Conservation (phyloP, 2,329 filamentous ascomycete genomes). For the Aquanectria penicillioides region DNA sequence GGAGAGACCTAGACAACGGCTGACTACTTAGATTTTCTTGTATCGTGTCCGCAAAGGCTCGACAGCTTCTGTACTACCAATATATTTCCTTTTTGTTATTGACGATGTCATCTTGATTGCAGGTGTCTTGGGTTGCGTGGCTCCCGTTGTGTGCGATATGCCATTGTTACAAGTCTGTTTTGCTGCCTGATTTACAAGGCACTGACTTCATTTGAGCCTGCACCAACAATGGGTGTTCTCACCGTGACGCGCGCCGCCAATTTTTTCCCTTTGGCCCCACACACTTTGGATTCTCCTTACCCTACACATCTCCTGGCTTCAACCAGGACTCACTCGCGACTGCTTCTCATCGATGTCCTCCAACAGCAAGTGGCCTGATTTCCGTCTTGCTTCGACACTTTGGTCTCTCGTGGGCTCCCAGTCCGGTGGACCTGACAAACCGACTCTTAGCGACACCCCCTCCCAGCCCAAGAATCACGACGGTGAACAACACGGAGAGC, state of each 20-base stretch:
- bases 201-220: constrained; percentile 19
- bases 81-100: no score
- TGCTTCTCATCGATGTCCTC: constrained; percentile 41
- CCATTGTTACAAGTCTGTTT: no score
- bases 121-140: no score
- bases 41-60: no score
- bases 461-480: constrained; percentile 25
- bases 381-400: constrained; percentile 45
- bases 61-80: not conserved
- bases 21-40: constrained; percentile 37
- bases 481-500: constrained; percentile 30
- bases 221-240: constrained; percentile 18
- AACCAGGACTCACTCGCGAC: constrained; percentile 30
- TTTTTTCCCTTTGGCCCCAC: constrained; percentile 44
- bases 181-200: constrained; percentile 36
- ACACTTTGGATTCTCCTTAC: constrained; percentile 35
- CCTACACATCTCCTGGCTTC: constrained; percentile 36
- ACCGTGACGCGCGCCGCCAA: constrained; percentile 32
- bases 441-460: constrained; percentile 30
- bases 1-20: constrained; percentile 33
- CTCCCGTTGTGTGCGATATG: no score
- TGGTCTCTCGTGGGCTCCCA: constrained; percentile 44
- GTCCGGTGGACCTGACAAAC: constrained; percentile 38
- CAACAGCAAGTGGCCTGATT: constrained; percentile 47
- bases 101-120: no score